These are phyloP conservation scores for Cytospora chrysosperma DNA, from an alignment of 2,329 filamentous ascomycete species.

Conservation along the genomic window DNA sequence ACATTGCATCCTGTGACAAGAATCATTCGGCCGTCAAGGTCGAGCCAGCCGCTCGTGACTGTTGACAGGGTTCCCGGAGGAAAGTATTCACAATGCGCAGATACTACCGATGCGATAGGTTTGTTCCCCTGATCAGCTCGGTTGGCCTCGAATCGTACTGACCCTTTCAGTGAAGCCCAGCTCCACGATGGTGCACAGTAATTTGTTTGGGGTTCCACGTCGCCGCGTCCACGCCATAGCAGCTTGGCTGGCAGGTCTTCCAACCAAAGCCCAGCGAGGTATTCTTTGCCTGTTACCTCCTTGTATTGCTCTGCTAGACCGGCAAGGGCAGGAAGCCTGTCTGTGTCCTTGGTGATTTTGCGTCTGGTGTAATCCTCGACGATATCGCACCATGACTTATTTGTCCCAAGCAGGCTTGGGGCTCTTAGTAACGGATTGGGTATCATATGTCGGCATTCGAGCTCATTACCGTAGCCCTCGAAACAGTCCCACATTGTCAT, in stretches of 20 bases:
- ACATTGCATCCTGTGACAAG: not conserved
- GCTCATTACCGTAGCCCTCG: not conserved
- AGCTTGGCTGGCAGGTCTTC: not conserved
- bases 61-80: not conserved
- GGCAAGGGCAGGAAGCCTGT: not conserved
- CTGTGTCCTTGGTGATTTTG: not conserved
- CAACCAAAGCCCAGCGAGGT: not conserved
- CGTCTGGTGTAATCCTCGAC: not conserved
- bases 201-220: not conserved
- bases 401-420: not conserved
- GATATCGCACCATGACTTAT: not conserved
- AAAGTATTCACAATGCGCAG: not conserved
- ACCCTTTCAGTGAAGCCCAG: not conserved
- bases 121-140: not conserved
- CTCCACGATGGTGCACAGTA: not conserved
- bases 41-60: not conserved
- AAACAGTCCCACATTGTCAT: not conserved
- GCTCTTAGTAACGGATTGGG: not conserved
- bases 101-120: not conserved
- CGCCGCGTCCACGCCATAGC: not conserved
- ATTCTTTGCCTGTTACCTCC: not conserved
- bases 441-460: not conserved
- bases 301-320: not conserved
- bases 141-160: not conserved
- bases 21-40: not conserved